A percentile compares a stretch with the other conserved stretches of the same genome.
These are phyloP conservation scores for Arabidopsis suecica DNA, from an alignment of 345 rosid species.

Conservation along the genomic window DNA sequence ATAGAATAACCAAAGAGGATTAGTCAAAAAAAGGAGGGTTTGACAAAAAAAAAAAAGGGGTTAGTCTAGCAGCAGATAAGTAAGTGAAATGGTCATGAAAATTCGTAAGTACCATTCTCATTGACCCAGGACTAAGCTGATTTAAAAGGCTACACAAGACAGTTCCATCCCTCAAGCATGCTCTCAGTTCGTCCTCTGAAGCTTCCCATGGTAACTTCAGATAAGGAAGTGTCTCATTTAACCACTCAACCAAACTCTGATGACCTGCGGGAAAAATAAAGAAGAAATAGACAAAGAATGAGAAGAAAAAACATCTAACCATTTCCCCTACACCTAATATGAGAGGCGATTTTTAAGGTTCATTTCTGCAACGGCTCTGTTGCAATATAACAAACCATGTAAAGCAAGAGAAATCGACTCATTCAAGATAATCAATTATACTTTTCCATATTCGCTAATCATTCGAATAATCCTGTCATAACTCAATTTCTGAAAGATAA, in stretches of 20 bases:
- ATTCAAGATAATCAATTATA: background rate
- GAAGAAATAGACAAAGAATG: slow-evolving; percentile 13
- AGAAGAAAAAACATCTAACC: slow-evolving; percentile 21
- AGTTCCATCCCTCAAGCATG: slow-evolving; percentile 72
- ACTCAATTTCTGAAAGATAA: slow-evolving; percentile 3
- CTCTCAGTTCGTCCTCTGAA: slow-evolving; percentile 67
- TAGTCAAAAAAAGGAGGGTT: too few relatives aligned
- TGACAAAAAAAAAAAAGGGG: too few relatives aligned
- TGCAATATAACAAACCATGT: slow-evolving; percentile 1
- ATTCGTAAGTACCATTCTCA: slow-evolving; percentile 51
- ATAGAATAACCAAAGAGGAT: slow-evolving; percentile 26
- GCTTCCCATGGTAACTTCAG: slow-evolving; percentile 63
- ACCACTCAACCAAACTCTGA: slow-evolving; percentile 67
- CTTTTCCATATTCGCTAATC: background rate
- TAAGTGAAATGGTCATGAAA: slow-evolving; percentile 8
- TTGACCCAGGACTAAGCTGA: slow-evolving; percentile 60
- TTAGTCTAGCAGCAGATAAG: too few relatives aligned
- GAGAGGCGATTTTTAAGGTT: background rate
- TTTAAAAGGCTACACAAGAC: slow-evolving; percentile 66
- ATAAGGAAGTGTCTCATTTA: slow-evolving; percentile 61
- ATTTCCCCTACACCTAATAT: slow-evolving; percentile 4
- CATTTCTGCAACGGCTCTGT: background rate
- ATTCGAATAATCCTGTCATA: background rate
- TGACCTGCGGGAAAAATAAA: slow-evolving; percentile 49
- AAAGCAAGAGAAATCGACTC: background rate